These are phyloP conservation scores for Annulohypoxylon maeteangense DNA, from an alignment of 495 filamentous ascomycete genomes.

Conservation along the genomic window DNA sequence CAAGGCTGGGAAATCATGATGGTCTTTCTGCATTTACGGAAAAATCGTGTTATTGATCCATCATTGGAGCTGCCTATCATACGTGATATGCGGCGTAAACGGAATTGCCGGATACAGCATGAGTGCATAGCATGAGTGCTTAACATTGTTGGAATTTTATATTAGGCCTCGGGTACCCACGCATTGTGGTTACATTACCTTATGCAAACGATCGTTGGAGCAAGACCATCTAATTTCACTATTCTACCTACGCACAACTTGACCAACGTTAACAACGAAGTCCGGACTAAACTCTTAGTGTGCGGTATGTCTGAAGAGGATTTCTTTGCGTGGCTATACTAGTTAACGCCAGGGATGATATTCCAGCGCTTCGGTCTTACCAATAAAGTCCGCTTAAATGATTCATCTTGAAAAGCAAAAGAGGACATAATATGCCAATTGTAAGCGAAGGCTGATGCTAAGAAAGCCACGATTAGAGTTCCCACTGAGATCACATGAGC, in stretches of 20 bases:
- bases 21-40: too few species aligned
- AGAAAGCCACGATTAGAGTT: background rate
- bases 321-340: background rate
- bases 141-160: background rate
- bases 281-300: conserved; percentile 6
- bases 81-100: background rate
- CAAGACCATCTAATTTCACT: background rate
- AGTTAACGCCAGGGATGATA: background rate
- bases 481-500: background rate
- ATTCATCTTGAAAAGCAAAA: background rate
- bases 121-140: background rate
- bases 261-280: background rate
- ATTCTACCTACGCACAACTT: background rate
- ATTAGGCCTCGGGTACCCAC: background rate
- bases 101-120: background rate
- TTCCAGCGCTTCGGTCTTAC: background rate
- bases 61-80: background rate
- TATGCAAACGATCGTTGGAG: background rate
- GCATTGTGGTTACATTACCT: background rate
- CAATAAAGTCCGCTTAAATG: background rate
- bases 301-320: background rate
- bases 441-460: conserved; percentile 4
- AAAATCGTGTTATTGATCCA: background rate
- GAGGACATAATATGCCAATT: background rate
- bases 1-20: background rate